Evolutionary conservation across 1,139 yeast species (phyloP).

Genomic region (Pichia sp.): DNA sequence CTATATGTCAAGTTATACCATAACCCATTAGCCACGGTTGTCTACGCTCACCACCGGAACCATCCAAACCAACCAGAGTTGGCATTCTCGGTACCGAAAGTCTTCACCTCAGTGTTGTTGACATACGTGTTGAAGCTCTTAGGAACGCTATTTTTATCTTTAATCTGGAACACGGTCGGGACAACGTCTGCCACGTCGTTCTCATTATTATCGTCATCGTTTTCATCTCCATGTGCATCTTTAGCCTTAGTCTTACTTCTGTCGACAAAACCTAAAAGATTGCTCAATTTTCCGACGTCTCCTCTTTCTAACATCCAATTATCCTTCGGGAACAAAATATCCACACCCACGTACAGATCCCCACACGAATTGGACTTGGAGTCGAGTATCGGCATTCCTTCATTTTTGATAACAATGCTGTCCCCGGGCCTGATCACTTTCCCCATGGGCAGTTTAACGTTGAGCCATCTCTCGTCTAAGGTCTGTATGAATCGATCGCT

Average conservation of each 20-base stretch:
- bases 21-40: background rate
- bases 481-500: slow-evolving; percentile 64
- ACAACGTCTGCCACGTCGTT: slow-evolving; percentile 32
- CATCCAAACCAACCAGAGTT: slow-evolving; percentile 27
- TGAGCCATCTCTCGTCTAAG: slow-evolving; percentile 74
- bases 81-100: slow-evolving; percentile 22
- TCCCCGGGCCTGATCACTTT: slow-evolving; percentile 81
- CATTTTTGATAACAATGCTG: slow-evolving; percentile 58
- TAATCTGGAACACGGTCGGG: slow-evolving; percentile 26
- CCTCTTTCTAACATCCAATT: slow-evolving; percentile 70
- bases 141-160: slow-evolving; percentile 25
- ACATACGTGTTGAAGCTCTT: slow-evolving; percentile 28
- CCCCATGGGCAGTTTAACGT: slow-evolving; percentile 62
- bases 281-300: slow-evolving; percentile 50
- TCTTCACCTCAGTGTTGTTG: slow-evolving; percentile 26
- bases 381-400: slow-evolving; percentile 73
- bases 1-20: background rate
- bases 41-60: slow-evolving; percentile 15
- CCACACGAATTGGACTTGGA: slow-evolving; percentile 44
- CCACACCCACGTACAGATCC: slow-evolving; percentile 66
- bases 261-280: slow-evolving; percentile 47
- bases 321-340: slow-evolving; percentile 79
- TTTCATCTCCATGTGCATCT: slow-evolving; percentile 26
- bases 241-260: slow-evolving; percentile 19
- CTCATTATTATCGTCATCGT: slow-evolving; percentile 24